A percentile compares a stretch with the other conserved stretches of the same genome.
phyloP scores from a whole-genome alignment of 2,329 filamentous ascomycete genomes.

The Ophiocordyceps australis region DNA sequence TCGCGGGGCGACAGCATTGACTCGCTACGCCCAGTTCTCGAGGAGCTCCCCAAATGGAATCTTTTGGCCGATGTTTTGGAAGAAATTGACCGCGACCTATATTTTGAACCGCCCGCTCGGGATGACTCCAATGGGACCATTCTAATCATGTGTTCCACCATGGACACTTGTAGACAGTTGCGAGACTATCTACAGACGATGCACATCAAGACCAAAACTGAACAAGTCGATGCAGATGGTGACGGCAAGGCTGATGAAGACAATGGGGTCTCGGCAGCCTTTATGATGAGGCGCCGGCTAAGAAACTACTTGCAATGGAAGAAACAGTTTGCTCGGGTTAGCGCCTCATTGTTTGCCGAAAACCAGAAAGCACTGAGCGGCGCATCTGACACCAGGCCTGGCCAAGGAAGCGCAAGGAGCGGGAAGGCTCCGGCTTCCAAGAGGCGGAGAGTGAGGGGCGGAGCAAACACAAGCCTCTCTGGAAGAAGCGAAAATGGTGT shows the following conservation, averaged over 20 bases:
- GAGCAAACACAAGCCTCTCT: slow-evolving; percentile 36
- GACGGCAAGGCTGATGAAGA: slow-evolving; percentile 30
- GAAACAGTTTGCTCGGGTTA: slow-evolving; percentile 71
- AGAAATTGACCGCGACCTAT: slow-evolving; percentile 82
- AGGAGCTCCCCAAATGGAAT: slow-evolving; percentile 90
- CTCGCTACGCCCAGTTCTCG: slow-evolving; percentile 61
- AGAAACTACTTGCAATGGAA: slow-evolving; percentile 86
- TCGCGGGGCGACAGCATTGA: slow-evolving; percentile 29
- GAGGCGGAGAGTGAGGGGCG: slow-evolving; percentile 66
- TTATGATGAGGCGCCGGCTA: slow-evolving; percentile 81
- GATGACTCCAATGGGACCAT: slow-evolving; percentile 86
- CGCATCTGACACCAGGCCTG: slow-evolving; percentile 36
- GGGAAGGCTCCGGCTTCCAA: slow-evolving; percentile 62
- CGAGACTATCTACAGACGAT: slow-evolving; percentile 85
- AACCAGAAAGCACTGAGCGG: slow-evolving; percentile 61
- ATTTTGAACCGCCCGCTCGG: slow-evolving; percentile 57
- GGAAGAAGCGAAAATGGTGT: slow-evolving; percentile 55
- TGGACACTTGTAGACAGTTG: slow-evolving; percentile 70
- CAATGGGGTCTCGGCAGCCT: slow-evolving; percentile 52
- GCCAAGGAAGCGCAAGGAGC: slow-evolving; percentile 28
- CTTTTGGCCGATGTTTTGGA: slow-evolving; percentile 77
- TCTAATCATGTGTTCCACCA: slow-evolving; percentile 87
- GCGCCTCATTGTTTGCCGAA: slow-evolving; percentile 57
- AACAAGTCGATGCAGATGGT: slow-evolving; percentile 12
- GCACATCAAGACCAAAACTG: slow-evolving; percentile 46